Percentiles rank a stretch among this genome's conserved stretches.
Evolutionary conservation across 768 basidiomycete species (phyloP).

Genomic region (Calocera viscosa): DNA sequence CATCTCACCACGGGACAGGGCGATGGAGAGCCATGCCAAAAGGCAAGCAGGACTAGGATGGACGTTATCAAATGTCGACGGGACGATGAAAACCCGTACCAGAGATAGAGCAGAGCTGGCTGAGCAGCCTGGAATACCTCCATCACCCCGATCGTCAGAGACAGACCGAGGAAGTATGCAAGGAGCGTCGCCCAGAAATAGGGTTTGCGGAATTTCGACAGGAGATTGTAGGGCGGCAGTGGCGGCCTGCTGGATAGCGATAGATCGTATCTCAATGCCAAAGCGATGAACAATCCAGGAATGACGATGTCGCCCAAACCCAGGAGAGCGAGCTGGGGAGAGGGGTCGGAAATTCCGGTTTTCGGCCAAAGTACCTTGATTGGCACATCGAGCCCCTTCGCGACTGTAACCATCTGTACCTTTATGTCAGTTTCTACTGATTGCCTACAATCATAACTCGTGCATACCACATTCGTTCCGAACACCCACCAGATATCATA

Average conservation of each 20-base stretch:
- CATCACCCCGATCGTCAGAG: constrained; percentile 74
- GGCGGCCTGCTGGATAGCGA: constrained; percentile 30
- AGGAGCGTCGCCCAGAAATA: constrained; percentile 61
- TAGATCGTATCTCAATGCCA: constrained; percentile 77
- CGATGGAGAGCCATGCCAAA: constrained; percentile 7
- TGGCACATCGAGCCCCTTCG: constrained; percentile 76
- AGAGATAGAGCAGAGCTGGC: constrained; percentile 85
- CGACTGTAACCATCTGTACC: constrained; percentile 81
- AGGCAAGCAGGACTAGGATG: neutral
- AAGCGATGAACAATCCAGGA: constrained; percentile 59
- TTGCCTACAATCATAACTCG: neutral
- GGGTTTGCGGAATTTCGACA: constrained; percentile 43
- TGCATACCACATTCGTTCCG: constrained; percentile 65
- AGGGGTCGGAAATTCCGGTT: constrained; percentile 38
- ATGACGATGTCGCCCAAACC: constrained; percentile 80
- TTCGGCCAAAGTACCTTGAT: constrained; percentile 89
- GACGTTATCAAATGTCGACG: constrained; percentile 18
- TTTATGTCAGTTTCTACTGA: constrained; percentile 16
- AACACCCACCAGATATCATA: constrained; percentile 97
- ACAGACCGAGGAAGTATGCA: constrained; percentile 64
- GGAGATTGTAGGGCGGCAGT: constrained; percentile 21
- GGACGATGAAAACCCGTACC: constrained; percentile 34
- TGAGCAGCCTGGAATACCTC: constrained; percentile 64
- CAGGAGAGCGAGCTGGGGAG: constrained; percentile 69
- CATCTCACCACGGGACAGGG: constrained; percentile 1